Evolutionary conservation across 495 filamentous ascomycete species (phyloP).

Genomic region (Hypoxylon fuscum): DNA sequence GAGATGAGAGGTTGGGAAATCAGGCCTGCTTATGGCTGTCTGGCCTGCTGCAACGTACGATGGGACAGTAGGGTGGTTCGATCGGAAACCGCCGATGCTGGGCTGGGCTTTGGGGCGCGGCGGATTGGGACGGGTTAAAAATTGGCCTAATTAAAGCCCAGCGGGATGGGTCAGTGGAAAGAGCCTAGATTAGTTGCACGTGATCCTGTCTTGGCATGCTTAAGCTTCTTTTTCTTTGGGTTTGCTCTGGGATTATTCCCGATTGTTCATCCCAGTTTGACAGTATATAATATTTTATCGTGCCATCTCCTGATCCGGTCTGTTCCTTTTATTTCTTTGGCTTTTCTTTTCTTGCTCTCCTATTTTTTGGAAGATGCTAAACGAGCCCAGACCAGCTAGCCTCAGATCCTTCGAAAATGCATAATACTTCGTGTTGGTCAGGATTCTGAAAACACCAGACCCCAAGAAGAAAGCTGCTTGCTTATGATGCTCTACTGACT

Average conservation of each 20-base stretch:
- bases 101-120: neutral
- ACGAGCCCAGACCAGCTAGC: too few relatives aligned
- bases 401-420: too few relatives aligned
- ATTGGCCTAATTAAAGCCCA: neutral
- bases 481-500: neutral
- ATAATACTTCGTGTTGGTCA: too few relatives aligned
- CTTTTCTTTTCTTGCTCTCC: too few relatives aligned
- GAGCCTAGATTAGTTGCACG: neutral
- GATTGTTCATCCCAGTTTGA: neutral
- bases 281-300: neutral
- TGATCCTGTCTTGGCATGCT: neutral
- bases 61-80: constrained; percentile 18
- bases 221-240: neutral
- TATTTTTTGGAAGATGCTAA: too few relatives aligned
- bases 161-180: too few relatives aligned
- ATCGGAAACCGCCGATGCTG: constrained; percentile 29
- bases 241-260: neutral
- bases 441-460: too few relatives aligned
- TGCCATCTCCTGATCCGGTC: too few relatives aligned
- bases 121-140: constrained; percentile 13
- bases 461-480: too few relatives aligned
- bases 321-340: too few relatives aligned
- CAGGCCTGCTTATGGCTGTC: constrained; percentile 32
- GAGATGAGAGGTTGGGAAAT: constrained; percentile 32
- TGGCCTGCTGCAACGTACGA: constrained; percentile 37